Evolutionary conservation across 1,284 basidiomycete genomes (phyloP).

Genomic region (Ceratobasidium sp.): DNA sequence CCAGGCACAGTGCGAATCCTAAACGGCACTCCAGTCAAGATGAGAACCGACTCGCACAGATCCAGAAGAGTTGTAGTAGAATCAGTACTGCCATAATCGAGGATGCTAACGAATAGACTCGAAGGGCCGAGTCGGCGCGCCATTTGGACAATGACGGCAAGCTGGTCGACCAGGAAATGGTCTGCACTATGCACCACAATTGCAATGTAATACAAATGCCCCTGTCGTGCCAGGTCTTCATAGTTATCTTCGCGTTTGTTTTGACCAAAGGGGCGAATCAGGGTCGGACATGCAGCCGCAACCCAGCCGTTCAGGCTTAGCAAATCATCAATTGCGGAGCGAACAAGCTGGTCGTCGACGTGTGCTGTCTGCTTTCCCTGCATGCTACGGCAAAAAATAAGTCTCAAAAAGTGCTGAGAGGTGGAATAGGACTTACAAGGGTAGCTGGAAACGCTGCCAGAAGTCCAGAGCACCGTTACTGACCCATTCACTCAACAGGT

Average conservation of each 20-base stretch:
- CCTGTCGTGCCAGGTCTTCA: slow-evolving; percentile 84
- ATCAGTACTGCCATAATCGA: slow-evolving; percentile 93
- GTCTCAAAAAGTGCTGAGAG: slow-evolving; percentile 41
- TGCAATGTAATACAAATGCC: slow-evolving; percentile 92
- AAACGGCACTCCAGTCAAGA: slow-evolving; percentile 90
- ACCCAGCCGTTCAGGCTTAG: slow-evolving; percentile 97
- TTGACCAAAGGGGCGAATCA: slow-evolving; percentile 91
- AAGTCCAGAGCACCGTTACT: slow-evolving; percentile 84
- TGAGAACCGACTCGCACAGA: slow-evolving; percentile 92
- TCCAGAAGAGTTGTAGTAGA: slow-evolving; percentile 93
- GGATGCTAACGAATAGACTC: slow-evolving; percentile 94
- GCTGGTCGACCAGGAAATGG: slow-evolving; percentile 96
- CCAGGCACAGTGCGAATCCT: slow-evolving; percentile 87
- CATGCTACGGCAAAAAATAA: slow-evolving; percentile 66
- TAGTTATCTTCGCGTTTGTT: slow-evolving; percentile 87
- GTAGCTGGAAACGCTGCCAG: slow-evolving; percentile 91
- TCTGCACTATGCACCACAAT: slow-evolving; percentile 96
- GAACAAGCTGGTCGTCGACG: slow-evolving; percentile 88
- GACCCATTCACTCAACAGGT: slow-evolving; percentile 83
- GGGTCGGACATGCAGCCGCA: slow-evolving; percentile 93
- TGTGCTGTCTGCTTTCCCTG: slow-evolving; percentile 84
- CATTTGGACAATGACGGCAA: slow-evolving; percentile 95
- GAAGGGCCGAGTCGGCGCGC: slow-evolving; percentile 87
- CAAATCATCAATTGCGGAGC: slow-evolving; percentile 89
- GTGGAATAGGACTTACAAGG: slow-evolving; percentile 72